Evolutionary conservation across 306 rosid genomes (phyloP), one percentile per base, ranked within the genome.

Genomic region (Pterocarpus macrocarpus): DNA sequence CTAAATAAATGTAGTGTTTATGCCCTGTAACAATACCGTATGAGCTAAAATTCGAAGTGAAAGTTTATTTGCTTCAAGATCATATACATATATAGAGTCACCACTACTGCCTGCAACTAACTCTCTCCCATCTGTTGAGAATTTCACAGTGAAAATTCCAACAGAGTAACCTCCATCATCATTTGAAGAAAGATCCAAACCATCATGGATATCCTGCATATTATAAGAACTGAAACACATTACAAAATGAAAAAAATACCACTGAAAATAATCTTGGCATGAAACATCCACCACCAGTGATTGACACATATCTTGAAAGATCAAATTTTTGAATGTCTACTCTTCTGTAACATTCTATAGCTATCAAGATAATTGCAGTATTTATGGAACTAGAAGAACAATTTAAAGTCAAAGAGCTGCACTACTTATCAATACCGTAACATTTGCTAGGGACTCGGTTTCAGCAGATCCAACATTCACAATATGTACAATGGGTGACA

Each of bases 81-180:
- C 99, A 57, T 95, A 95, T 73, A 93, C 96, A 79, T 86, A 82
- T 78, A 95, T 90, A 64, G 98, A 95, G 84, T 90, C 90, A 73
- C 89, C 91, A 64, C 92, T 88, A 78, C 89, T 93, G 88, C 98
- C 99, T 59, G 98, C 98, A 66, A 95, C 98, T 82, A 95, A 82
- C 83, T 95, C 99, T 80, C 80, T 88, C 82, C 98, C 99, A 87
- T 95, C 98, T 10, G 89, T 89, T 3, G 99, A 95, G 85, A 91
- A 93, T 78, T 92, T 93, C 69, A 91, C 82, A 69, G 98, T 91
- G 87, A 95, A 95, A 39, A 95, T 87, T 71, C 96, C 94, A 81
- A 92, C 94, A 32, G 94, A 79, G 83, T 87, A 85, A 63, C 89
- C 91, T 52, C 90, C 90, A 69, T 84, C 87, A 69, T 87, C 90